These are phyloP conservation scores for Cladophialophora exuberans DNA, from an alignment of 2,329 filamentous ascomycete genomes.

Conservation along the genomic window DNA sequence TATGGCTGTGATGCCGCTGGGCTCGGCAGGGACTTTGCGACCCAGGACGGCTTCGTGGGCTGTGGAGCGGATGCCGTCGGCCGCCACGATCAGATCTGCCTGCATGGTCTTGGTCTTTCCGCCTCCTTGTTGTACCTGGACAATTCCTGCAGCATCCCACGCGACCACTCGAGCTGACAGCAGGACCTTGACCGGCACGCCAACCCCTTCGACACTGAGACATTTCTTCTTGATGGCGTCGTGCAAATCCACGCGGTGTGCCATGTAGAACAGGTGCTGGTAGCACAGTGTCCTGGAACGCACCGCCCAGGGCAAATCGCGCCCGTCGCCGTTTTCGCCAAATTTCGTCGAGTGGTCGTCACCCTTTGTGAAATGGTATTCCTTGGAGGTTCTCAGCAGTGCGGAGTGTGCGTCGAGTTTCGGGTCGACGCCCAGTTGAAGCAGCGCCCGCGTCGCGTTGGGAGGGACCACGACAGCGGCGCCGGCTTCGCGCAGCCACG, in stretches of 20 bases:
- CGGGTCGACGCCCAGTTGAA: conserved; percentile 31
- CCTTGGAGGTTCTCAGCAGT: neutral
- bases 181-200: conserved; percentile 28
- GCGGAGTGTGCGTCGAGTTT: conserved; percentile 5
- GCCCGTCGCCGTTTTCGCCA: neutral
- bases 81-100: conserved; percentile 45
- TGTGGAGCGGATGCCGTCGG: conserved; percentile 43
- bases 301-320: neutral
- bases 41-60: conserved; percentile 31
- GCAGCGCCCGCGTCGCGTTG: conserved; percentile 35
- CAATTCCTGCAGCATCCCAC: conserved; percentile 25
- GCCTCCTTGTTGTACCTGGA: conserved; percentile 35
- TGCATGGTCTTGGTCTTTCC: too few relatives aligned
- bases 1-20: neutral
- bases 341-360: conserved; percentile 19
- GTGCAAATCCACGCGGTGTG: conserved; percentile 41
- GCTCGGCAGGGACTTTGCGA: neutral
- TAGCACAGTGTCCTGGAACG: neutral
- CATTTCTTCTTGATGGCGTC: conserved; percentile 8
- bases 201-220: neutral
- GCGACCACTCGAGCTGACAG: conserved; percentile 32
- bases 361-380: conserved; percentile 11
- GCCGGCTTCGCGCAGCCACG: conserved; percentile 36
- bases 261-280: conserved; percentile 17
- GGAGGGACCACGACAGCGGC: conserved; percentile 37